Conservation (phyloP, 2,329 filamentous ascomycete species). For the Aspergillus texensis region DNA sequence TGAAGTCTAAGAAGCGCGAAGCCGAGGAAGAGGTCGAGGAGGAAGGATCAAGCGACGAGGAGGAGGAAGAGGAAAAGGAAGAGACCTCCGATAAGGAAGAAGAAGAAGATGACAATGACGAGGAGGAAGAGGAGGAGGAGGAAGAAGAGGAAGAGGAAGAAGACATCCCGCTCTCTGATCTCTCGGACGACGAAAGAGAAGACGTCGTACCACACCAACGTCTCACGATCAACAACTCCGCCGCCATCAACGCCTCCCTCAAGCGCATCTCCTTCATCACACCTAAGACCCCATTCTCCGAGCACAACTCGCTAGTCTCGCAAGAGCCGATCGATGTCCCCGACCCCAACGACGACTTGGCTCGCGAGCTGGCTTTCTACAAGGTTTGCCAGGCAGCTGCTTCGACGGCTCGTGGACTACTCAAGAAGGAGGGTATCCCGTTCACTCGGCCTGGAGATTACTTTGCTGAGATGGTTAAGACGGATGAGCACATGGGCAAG, state of each 20-base stretch:
- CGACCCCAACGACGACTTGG: constrained; percentile 88
- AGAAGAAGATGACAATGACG: constrained; percentile 36
- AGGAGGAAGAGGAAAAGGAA: constrained; percentile 29
- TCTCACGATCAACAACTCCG: constrained; percentile 95
- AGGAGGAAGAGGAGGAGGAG: constrained; percentile 55
- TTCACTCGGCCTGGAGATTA: constrained; percentile 93
- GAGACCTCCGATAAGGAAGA: constrained; percentile 35
- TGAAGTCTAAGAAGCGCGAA: constrained; percentile 28
- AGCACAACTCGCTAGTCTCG: constrained; percentile 77
- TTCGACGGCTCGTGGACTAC: constrained; percentile 68
- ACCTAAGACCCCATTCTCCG: constrained; percentile 73
- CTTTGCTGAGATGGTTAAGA: constrained; percentile 99
- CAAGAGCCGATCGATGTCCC: constrained; percentile 70
- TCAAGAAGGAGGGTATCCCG: constrained; percentile 79
- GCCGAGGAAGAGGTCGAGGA: constrained; percentile 44
- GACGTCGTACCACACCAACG: constrained; percentile 89
- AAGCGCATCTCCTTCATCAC: constrained; percentile 64
- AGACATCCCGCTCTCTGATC: constrained; percentile 86
- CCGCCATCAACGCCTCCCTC: constrained; percentile 77
- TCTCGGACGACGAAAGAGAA: constrained; percentile 77
- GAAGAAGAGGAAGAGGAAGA: constrained; percentile 77
- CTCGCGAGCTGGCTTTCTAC: constrained; percentile 91
- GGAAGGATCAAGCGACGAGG: constrained; percentile 30
- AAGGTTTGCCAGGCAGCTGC: constrained; percentile 82
- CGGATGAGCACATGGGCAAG: constrained; percentile 96